Evolutionary conservation across 2,329 filamentous ascomycete species (phyloP).

Genomic region (Tolypocladium nubicola): DNA sequence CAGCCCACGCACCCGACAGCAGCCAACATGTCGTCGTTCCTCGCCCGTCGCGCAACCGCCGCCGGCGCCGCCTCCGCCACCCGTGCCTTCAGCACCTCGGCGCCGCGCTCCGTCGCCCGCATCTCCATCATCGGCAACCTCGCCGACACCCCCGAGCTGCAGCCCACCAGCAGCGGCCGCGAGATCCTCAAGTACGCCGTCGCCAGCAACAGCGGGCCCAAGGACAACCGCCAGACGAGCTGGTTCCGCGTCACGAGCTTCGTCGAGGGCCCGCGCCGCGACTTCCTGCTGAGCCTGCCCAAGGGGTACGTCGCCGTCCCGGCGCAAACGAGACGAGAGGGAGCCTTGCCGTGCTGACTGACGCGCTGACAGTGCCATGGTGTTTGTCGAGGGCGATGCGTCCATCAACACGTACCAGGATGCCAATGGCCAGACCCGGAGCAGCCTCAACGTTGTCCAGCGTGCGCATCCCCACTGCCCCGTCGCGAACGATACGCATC

Average conservation of each 20-base stretch:
- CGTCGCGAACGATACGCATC: neutral
- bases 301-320: slow-evolving; percentile 62
- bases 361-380: slow-evolving; percentile 47
- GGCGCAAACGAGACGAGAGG: neutral
- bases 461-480: slow-evolving; percentile 45
- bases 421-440: slow-evolving; percentile 57
- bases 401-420: slow-evolving; percentile 57
- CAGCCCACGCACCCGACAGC: neutral
- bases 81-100: slow-evolving; percentile 69
- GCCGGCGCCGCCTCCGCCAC: slow-evolving; percentile 35
- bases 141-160: slow-evolving; percentile 66
- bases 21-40: slow-evolving; percentile 32
- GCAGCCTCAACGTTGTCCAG: slow-evolving; percentile 61
- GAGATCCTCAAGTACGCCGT: slow-evolving; percentile 72
- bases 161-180: slow-evolving; percentile 56
- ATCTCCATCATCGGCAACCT: slow-evolving; percentile 84
- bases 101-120: slow-evolving; percentile 57
- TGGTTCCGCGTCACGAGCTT: slow-evolving; percentile 81
- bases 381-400: slow-evolving; percentile 79
- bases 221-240: slow-evolving; percentile 65
- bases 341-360: slow-evolving; percentile 5
- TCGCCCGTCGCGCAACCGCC: slow-evolving; percentile 42
- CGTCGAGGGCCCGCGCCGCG: slow-evolving; percentile 55
- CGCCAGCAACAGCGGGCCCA: slow-evolving; percentile 54
- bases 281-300: slow-evolving; percentile 60